Evolutionary conservation across 2,329 filamentous ascomycete genomes (phyloP), one percentile per base, ranked within the genome.

Genomic region (Pestalotiopsis sp.): DNA sequence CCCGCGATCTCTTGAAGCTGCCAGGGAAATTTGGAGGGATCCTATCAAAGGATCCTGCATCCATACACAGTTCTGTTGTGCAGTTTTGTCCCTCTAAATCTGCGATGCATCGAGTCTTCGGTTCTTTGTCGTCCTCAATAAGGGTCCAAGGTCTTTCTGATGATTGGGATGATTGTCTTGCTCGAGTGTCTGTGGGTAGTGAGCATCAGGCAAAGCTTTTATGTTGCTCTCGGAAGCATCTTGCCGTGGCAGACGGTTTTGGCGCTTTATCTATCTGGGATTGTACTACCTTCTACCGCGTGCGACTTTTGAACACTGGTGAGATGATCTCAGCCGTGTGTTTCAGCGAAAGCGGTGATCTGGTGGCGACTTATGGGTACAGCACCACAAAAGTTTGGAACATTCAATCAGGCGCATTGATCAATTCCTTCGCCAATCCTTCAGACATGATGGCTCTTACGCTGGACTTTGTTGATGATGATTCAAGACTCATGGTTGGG

Each of bases 111-210:
- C 20, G 65, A 62, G 23, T 68, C 38, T 49, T 67, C 27, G 11
- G 65, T 66, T 12, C n/a, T 25, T 23, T 66, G 31, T 56, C 25
- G n/a, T 25, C 61, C 14, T 25, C 41, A 5, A 49, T 31, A 23
- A 41, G 39, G 9, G 23, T 62, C 23, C 12, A 61, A 49, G 39
- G 38, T 4, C 3, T 64, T 2, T 52, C 69, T 1, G 52, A 70
- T 4, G 69, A 70, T 23, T 72, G 71, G 71, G 49, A 66, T 17
- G 63, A 70, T 27, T 67, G 65, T 36, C 68, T 72, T 11, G 68
- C 65, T n/a, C 65, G 66, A 36, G 62, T 72, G 45, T 49, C 31
- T 20, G 57, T 70, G 9, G 68, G 58, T 17, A 60, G 64, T 23
- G 68, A 64, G 12, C 65, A 62, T 31, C 70, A 69, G 31, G 68